Evolutionary conservation across 495 filamentous ascomycete species (phyloP).

Genomic region (Letharia lupina): DNA sequence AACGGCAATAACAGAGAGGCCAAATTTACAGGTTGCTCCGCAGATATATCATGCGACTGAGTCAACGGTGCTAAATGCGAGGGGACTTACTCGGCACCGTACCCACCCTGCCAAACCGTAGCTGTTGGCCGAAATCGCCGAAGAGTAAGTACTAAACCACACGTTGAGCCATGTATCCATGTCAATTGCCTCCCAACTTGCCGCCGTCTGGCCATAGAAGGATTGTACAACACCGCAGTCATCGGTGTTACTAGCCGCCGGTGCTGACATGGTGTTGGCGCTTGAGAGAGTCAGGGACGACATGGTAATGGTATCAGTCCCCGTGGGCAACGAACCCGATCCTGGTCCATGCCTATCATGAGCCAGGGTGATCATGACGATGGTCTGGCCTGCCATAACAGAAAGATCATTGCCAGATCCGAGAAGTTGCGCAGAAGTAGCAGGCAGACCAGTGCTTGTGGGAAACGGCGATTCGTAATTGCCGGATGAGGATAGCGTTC

Average conservation of each 20-base stretch:
- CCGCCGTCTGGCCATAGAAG: constrained; percentile 23
- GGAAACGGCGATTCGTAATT: background rate
- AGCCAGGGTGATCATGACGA: background rate
- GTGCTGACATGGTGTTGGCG: too few relatives aligned
- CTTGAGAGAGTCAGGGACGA: background rate
- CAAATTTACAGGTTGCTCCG: too few relatives aligned
- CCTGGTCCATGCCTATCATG: background rate
- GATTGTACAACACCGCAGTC: constrained; percentile 25
- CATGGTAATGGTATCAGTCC: background rate
- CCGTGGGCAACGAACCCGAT: background rate
- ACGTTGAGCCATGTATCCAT: constrained; percentile 26
- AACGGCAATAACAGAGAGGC: background rate
- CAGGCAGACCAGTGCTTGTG: background rate
- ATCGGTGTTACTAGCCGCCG: background rate
- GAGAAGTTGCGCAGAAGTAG: background rate
- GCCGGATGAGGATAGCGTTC: background rate
- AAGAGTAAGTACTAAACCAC: constrained; percentile 23
- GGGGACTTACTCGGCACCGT: background rate
- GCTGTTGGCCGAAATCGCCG: constrained; percentile 16
- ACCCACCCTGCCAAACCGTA: constrained; percentile 20
- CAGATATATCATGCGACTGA: background rate
- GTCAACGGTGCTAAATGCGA: background rate
- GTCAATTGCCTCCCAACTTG: constrained; percentile 24
- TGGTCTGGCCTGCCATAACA: background rate
- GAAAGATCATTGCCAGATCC: background rate